phyloP scores from a whole-genome alignment of 768 basidiomycete species.

The Tephrocybe sp. region DNA sequence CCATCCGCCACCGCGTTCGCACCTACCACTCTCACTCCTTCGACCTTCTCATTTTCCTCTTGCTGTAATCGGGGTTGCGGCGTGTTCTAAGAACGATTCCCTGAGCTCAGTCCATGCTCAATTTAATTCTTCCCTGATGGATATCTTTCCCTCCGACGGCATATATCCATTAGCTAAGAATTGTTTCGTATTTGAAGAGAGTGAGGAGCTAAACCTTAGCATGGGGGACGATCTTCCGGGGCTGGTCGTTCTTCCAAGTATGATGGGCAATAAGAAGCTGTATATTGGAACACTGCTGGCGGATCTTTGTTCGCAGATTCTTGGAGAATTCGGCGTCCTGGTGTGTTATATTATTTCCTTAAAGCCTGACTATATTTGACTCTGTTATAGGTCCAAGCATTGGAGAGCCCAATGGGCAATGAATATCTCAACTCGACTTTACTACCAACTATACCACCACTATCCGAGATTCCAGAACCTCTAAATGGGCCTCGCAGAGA shows the following conservation, averaged over 20 bases:
- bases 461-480: conserved; percentile 59
- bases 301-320: conserved; percentile 83
- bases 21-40: conserved; percentile 69
- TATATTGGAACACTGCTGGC: conserved; percentile 89
- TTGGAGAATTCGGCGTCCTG: conserved; percentile 82
- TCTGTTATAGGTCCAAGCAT: conserved; percentile 57
- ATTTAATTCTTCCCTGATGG: conserved; percentile 63
- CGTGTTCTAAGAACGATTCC: conserved; percentile 57
- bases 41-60: conserved; percentile 82
- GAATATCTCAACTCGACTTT: conserved; percentile 76
- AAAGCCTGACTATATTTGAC: conserved; percentile 1
- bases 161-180: conserved; percentile 79
- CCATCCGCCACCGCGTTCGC: conserved; percentile 71
- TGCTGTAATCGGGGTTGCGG: conserved; percentile 86
- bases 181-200: conserved; percentile 87
- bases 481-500: conserved; percentile 49
- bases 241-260: conserved; percentile 76
- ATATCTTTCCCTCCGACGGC: conserved; percentile 65
- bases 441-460: conserved; percentile 61
- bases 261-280: conserved; percentile 85
- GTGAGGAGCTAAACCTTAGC: conserved; percentile 56
- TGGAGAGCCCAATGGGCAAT: conserved; percentile 85
- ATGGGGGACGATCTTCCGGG: conserved; percentile 58
- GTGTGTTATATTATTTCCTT: conserved; percentile 44
- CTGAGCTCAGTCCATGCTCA: conserved; percentile 56